phyloP scores from a whole-genome alignment of 1,284 basidiomycete genomes.

The Ganoderma meredithae region DNA sequence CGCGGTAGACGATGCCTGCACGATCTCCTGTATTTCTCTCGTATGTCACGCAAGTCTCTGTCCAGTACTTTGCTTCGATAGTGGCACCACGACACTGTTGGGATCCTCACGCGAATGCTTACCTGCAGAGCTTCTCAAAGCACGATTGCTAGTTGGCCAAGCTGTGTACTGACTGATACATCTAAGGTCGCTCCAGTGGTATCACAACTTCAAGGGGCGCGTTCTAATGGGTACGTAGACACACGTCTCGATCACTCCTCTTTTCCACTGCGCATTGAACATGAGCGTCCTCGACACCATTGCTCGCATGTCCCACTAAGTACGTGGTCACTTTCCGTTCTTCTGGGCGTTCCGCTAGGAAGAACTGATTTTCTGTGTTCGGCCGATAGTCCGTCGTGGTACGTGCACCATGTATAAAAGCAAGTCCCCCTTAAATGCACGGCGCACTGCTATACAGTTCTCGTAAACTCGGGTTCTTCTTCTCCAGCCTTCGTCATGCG shows the following conservation, averaged over 20 bases:
- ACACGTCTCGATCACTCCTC: not conserved
- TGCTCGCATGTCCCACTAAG: too few relatives aligned
- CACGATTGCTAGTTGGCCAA: not conserved
- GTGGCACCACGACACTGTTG: not conserved
- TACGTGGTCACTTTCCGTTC: too few relatives aligned
- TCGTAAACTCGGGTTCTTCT: not conserved
- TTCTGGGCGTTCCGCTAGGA: too few relatives aligned
- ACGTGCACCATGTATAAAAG: too few relatives aligned
- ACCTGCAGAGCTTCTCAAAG: not conserved
- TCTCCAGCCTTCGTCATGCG: not conserved
- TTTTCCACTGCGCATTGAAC: not conserved
- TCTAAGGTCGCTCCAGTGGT: not conserved
- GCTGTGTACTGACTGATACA: not conserved
- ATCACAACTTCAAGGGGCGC: not conserved
- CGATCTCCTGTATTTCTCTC: not conserved
- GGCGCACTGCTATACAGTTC: not conserved
- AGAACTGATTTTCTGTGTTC: too few relatives aligned
- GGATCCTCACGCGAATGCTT: not conserved
- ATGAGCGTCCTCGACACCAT: not conserved
- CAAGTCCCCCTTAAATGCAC: too few relatives aligned
- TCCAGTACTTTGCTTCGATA: not conserved
- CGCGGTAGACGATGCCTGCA: not conserved
- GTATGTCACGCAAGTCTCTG: not conserved
- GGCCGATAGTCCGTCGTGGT: too few relatives aligned
- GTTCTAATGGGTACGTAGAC: not conserved